phyloP scores from a whole-genome alignment of 2,329 filamentous ascomycete genomes.

The Fusarium albidum region DNA sequence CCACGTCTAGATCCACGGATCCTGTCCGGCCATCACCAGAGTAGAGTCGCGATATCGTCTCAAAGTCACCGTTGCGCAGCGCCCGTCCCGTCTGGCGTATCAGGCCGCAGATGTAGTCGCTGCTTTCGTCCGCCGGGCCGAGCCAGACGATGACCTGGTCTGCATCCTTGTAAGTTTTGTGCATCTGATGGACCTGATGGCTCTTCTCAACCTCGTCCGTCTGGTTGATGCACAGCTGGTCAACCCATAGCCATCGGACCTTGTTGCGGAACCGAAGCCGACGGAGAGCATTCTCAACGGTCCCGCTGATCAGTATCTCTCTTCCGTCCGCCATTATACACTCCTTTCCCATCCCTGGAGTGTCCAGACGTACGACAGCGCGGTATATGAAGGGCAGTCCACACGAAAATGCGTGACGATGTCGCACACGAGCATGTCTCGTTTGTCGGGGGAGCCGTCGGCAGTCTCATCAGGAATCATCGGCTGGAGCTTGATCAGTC shows the following conservation, averaged over 20 bases:
- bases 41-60: background rate
- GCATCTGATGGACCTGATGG: conserved; percentile 23
- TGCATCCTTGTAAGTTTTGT: conserved; percentile 12
- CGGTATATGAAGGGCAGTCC: conserved; percentile 7
- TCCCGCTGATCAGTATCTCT: background rate
- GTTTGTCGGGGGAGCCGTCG: background rate
- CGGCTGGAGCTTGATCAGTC: conserved; percentile 1
- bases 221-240: conserved; percentile 28
- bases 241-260: conserved; percentile 13
- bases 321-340: background rate
- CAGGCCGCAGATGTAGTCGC: conserved; percentile 5
- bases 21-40: background rate
- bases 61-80: background rate
- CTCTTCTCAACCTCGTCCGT: conserved; percentile 14
- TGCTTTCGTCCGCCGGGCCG: background rate
- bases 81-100: background rate
- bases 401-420: background rate
- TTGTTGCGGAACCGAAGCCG: background rate
- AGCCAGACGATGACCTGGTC: conserved; percentile 15
- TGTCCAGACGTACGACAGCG: conserved; percentile 15
- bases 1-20: background rate
- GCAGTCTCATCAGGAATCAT: background rate
- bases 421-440: background rate
- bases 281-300: background rate
- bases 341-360: background rate